A percentile compares a stretch with the other conserved stretches of the same genome.
phyloP scores from a whole-genome alignment of 345 rosid species.

The Aurinia saxatilis region DNA sequence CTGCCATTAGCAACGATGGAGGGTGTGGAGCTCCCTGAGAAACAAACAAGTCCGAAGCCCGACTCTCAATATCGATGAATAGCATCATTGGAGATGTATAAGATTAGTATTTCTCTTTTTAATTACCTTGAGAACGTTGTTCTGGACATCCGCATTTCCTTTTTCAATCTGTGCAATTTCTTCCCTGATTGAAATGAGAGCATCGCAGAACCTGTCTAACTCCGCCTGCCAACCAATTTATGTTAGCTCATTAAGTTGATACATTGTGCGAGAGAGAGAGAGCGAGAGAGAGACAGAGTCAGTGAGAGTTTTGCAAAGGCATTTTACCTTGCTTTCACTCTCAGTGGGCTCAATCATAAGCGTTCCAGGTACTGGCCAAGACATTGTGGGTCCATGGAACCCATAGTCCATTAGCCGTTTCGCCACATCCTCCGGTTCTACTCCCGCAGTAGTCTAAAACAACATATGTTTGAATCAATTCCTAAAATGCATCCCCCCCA shows the following conservation, averaged over 20 bases:
- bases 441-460: constrained; percentile 71
- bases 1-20: constrained; percentile 97
- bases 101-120: constrained; percentile 5
- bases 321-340: constrained; percentile 96
- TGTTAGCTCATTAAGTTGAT: constrained; percentile 3
- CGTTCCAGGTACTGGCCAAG: constrained; percentile 99
- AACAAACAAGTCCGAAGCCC: neutral
- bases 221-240: constrained; percentile 65
- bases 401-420: constrained; percentile 96
- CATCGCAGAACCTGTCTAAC: constrained; percentile 91
- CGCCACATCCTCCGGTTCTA: constrained; percentile 98
- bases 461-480: neutral
- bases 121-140: constrained; percentile 85
- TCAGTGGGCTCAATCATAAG: constrained; percentile 99
- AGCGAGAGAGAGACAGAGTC: neutral
- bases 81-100: neutral
- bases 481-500: neutral
- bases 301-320: neutral
- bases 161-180: constrained; percentile 89
- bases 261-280: neutral
- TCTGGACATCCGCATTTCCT: constrained; percentile 87
- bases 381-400: constrained; percentile 97
- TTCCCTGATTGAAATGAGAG: constrained; percentile 93
- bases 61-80: neutral
- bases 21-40: constrained; percentile 97